phyloP scores from a whole-genome alignment of 2,329 filamentous ascomycete genomes.

The Didymella sp. region DNA sequence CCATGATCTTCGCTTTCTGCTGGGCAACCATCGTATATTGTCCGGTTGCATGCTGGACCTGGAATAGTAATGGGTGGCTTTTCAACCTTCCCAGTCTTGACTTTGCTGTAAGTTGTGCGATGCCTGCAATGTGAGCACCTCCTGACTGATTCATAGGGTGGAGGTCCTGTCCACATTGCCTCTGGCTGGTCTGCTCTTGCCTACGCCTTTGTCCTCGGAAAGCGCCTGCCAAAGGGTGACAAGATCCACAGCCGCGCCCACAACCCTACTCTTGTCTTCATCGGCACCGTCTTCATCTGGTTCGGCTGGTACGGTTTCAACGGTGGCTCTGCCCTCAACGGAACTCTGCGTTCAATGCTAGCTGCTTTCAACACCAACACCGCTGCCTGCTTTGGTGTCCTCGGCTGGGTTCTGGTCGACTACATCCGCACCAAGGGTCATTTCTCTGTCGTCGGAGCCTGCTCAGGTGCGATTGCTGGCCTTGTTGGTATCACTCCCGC shows the following conservation, averaged over 20 bases:
- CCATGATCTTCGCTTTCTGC: conserved; percentile 68
- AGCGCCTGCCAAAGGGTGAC: conserved; percentile 59
- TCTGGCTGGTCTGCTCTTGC: conserved; percentile 68
- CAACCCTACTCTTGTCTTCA: conserved; percentile 68
- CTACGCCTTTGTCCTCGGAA: conserved; percentile 69
- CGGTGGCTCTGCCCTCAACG: conserved; percentile 59
- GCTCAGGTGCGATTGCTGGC: conserved; percentile 65
- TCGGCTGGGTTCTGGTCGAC: conserved; percentile 63
- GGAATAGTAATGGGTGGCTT: conserved; percentile 71
- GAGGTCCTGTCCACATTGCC: conserved; percentile 70
- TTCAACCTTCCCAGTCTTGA: conserved; percentile 66
- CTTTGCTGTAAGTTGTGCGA: conserved; percentile 61
- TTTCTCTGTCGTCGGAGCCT: conserved; percentile 64
- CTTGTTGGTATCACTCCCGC: conserved; percentile 67
- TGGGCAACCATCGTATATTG: conserved; percentile 72
- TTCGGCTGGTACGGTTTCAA: conserved; percentile 69
- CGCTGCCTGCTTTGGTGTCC: conserved; percentile 61
- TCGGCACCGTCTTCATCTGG: conserved; percentile 71
- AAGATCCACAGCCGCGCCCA: conserved; percentile 64
- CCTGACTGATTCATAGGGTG: conserved; percentile 43
- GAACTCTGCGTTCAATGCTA: conserved; percentile 61
- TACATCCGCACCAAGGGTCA: conserved; percentile 60
- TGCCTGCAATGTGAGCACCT: too few species aligned
- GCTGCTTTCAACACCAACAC: conserved; percentile 66
- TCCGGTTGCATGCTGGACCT: conserved; percentile 70